phyloP scores from a whole-genome alignment of 768 basidiomycete genomes.

The Leccinum subgranulosum region DNA sequence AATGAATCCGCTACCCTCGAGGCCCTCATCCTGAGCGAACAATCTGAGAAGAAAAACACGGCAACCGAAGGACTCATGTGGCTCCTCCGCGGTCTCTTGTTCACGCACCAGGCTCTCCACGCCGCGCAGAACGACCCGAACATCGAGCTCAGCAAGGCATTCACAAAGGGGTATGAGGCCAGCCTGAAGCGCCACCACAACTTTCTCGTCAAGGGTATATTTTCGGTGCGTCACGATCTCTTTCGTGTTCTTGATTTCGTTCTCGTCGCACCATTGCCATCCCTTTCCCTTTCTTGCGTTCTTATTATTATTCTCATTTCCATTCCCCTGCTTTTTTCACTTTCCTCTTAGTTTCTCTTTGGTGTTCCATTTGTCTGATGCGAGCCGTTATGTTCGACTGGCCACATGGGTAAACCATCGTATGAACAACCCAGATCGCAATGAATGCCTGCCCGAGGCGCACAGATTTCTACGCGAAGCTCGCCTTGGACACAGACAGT shows the following conservation, averaged over 20 bases:
- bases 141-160: slow-evolving; percentile 59
- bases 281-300: background rate
- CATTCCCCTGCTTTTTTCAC: background rate
- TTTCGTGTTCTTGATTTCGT: background rate
- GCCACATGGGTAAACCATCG: background rate
- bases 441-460: slow-evolving; percentile 62
- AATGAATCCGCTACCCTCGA: slow-evolving; percentile 75
- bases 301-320: background rate
- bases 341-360: background rate
- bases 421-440: slow-evolving; percentile 37
- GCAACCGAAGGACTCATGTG: slow-evolving; percentile 94
- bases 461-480: slow-evolving; percentile 55
- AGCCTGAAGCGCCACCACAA: slow-evolving; percentile 87
- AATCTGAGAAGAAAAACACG: slow-evolving; percentile 78
- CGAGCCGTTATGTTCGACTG: background rate
- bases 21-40: slow-evolving; percentile 78
- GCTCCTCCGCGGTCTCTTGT: slow-evolving; percentile 87
- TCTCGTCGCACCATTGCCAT: background rate
- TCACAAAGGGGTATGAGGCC: slow-evolving; percentile 74
- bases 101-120: slow-evolving; percentile 82
- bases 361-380: background rate
- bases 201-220: slow-evolving; percentile 63
- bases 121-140: slow-evolving; percentile 61
- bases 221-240: slow-evolving; percentile 49
- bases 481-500: slow-evolving; percentile 56